Conservation (phyloP, 2,329 filamentous ascomycete species). For the Arachnomyces sp. region DNA sequence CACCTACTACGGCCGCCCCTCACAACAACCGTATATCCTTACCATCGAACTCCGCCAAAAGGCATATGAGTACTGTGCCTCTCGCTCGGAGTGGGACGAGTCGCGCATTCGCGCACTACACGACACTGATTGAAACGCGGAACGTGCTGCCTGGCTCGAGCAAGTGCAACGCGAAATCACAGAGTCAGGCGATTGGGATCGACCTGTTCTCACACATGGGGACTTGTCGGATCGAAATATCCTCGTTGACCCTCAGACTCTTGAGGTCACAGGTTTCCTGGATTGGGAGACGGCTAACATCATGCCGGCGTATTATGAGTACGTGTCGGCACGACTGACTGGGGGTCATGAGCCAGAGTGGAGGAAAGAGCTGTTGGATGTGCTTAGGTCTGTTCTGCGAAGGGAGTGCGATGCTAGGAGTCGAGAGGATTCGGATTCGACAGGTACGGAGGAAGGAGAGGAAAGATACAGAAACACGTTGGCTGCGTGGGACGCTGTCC, state of each 20-base stretch:
- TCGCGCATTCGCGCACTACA: conserved; percentile 10
- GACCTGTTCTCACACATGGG: conserved; percentile 11
- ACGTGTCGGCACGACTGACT: conserved; percentile 11
- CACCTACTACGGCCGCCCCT: conserved; percentile 13
- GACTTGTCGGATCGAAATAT: conserved; percentile 14
- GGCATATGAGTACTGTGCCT: conserved; percentile 5
- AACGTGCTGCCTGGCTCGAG: conserved; percentile 10
- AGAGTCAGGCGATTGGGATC: conserved; percentile 8
- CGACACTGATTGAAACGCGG: too few relatives aligned
- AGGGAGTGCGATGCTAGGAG: conserved; percentile 10
- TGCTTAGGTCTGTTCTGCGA: conserved; percentile 13
- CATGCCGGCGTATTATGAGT: conserved; percentile 15
- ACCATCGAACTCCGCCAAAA: conserved; percentile 2
- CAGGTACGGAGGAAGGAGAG: too few relatives aligned
- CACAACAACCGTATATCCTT: conserved; percentile 10
- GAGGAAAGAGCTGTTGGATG: conserved; percentile 12
- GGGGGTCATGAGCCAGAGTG: conserved; percentile 12
- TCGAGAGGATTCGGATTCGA: too few relatives aligned
- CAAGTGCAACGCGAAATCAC: conserved; percentile 12
- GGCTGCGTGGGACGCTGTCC: conserved; percentile 9
- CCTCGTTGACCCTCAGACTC: conserved; percentile 11
- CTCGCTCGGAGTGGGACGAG: conserved; percentile 13
- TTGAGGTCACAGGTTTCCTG: conserved; percentile 12
- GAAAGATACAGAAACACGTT: conserved; percentile 9
- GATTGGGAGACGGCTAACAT: conserved; percentile 14